phyloP scores from a whole-genome alignment of 306 rosid genomes.

The Ormosia semicastrata region DNA sequence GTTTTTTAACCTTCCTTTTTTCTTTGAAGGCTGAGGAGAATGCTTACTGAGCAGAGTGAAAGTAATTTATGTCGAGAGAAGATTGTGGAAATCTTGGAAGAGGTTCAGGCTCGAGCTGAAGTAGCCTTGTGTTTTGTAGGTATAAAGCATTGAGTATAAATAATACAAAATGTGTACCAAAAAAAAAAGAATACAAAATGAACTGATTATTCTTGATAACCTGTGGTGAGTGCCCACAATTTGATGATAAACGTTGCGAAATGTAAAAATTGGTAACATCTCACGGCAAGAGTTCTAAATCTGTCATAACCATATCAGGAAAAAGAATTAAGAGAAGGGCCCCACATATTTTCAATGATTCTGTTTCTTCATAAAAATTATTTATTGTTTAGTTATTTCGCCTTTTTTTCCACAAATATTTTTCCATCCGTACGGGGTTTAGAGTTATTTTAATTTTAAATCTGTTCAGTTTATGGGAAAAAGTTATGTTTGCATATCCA shows the following conservation, averaged over 20 bases:
- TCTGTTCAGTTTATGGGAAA: no score
- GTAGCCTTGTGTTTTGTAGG: slow-evolving; percentile 92
- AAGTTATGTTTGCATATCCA: no score
- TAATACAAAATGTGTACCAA: no score
- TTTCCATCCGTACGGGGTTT: background rate
- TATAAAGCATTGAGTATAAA: slow-evolving; percentile 58
- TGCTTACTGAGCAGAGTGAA: slow-evolving; percentile 60
- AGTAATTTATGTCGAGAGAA: slow-evolving; percentile 60
- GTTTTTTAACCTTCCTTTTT: background rate
- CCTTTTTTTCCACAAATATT: background rate
- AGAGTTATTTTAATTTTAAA: background rate
- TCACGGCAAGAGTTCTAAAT: background rate
- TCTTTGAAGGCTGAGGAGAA: slow-evolving; percentile 72
- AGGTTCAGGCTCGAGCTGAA: slow-evolving; percentile 93
- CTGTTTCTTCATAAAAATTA: background rate
- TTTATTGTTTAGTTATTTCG: background rate
- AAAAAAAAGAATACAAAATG: background rate
- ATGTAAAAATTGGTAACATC: slow-evolving; percentile 17
- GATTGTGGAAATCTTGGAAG: slow-evolving; percentile 71
- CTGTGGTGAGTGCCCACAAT: slow-evolving; percentile 4
- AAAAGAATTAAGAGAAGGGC: background rate
- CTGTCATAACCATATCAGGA: background rate
- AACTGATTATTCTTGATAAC: background rate
- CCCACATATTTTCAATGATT: background rate
- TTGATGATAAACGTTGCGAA: background rate